Evolutionary conservation across 1,284 basidiomycete genomes (phyloP), one percentile per base, ranked within the genome.

Genomic region (Pseudozyma sp.): DNA sequence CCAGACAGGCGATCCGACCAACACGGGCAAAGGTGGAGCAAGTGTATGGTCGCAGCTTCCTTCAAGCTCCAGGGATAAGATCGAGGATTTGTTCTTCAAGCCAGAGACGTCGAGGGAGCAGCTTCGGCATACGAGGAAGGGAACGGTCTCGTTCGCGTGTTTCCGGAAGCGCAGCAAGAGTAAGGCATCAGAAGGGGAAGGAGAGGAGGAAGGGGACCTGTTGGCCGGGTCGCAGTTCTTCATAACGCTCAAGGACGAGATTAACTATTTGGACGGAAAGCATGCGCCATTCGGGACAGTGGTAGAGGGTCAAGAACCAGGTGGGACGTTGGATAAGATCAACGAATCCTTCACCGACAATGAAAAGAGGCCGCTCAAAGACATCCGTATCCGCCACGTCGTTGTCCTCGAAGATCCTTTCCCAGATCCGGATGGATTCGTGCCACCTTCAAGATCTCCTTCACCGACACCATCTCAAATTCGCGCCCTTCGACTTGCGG

Each of bases 181-280:
- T 1, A 31, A 31, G 25, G 25, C 25, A 31, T 14, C 25, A 5
- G 56, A 63, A 4, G 70, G 16, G 14, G 60, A 57, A 2, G 87
- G 89, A 1, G 85, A 91, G 8, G 90, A 90, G 42, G 90, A 89
- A 19, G 85, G 85, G n/a, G 87, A 89, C 59, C 91, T 93, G 8
- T 93, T 94, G 6, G 95, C 93, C 76, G 96, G 93, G 4, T 93
- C 92, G 79, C 96, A 98, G 83, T 99, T 98, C 88, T 98, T 97
- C 86, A 90, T 99, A 79, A 98, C 96, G 0, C 88, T 99, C 1
- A 91, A 89, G 18, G 93, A 96, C 78, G 90, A 91, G 67, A 93
- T 97, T 81, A 93, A 95, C 74, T 98, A 97, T 83, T 89, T 99
- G 40, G 96, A 99, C 80, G 93, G 93, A 59, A 95, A 94, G 84